Evolutionary conservation across 371 early-diverging fungal genomes (phyloP), one percentile per base, ranked within the genome.

Genomic region (Choanephora cucurbitarum): DNA sequence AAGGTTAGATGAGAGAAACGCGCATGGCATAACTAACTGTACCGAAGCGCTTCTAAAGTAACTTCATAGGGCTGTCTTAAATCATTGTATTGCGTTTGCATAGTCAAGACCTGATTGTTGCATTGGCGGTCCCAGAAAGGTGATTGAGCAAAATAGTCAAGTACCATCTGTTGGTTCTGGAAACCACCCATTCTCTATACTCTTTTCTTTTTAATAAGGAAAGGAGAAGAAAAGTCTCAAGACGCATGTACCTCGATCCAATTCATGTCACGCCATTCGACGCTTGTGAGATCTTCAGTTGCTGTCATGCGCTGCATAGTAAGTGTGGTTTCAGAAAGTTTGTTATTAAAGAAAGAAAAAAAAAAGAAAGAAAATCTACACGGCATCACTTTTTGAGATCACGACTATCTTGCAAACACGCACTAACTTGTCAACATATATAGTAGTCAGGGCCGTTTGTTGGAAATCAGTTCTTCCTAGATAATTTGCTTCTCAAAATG

Each of bases 71-170:
- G 64, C 44, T 86, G 85, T 44, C 90, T 79, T 15, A 95, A 67
- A 48, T 87, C 88, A 66, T 94, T 95, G 76, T 90, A 96, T 67
- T 93, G 89, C 6, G 96, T 94, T 69, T 99, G 99, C 99, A 99
- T 99, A 57, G 86, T 80, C 13, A 99, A 66, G 10, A 92, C 86
- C 46, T 97, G 98, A 67, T 99, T 99, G 66, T 95, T 94, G 73
- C 93, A 95, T 9, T 88, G 82, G 37, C 90, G 81, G 77, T 99
- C 99, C 89, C 98, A 99, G 75, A 99, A 99, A 9, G 93, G 98
- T 4, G 95, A 93, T 51, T 77, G 80, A 21, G 92, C 84, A 74
- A 99, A 99, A 78, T 99, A 99, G 60, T 94, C 94, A 0, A 99
- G 72, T 2, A 93, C 93, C 65, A 91, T 97, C 61, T 90, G 83